These are phyloP conservation scores for Lodderomyces jiufengensis DNA, from an alignment of 1,139 yeast species.

Conservation along the genomic window DNA sequence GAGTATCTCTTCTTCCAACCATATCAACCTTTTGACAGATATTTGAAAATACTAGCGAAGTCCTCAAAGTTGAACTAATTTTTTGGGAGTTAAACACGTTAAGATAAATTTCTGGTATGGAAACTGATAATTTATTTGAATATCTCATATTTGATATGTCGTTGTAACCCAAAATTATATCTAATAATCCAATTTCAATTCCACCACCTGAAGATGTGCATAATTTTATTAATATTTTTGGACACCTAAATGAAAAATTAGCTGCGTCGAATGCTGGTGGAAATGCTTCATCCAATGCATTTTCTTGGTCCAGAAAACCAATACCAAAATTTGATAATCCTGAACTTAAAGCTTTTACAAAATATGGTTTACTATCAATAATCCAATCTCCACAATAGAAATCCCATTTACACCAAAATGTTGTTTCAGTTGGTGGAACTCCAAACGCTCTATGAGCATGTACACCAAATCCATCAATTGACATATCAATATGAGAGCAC, in stretches of 20 bases:
- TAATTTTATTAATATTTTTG: conserved; percentile 25
- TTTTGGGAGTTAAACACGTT: conserved; percentile 23
- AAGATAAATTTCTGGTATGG: conserved; percentile 44
- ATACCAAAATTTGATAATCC: conserved; percentile 50
- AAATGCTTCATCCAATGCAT: conserved; percentile 56
- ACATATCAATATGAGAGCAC: conserved; percentile 26
- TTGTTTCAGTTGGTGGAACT: conserved; percentile 80
- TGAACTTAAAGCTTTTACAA: conserved; percentile 44
- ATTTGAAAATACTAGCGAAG: conserved; percentile 57
- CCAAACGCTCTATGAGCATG: conserved; percentile 95
- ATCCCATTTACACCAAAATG: conserved; percentile 90
- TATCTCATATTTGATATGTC: conserved; percentile 72
- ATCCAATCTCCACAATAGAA: conserved; percentile 59
- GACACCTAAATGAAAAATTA: conserved; percentile 49
- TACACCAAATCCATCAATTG: conserved; percentile 58
- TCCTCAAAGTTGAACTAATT: conserved; percentile 36
- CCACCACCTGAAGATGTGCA: conserved; percentile 15
- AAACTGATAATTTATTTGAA: conserved; percentile 50
- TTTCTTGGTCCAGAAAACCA: conserved; percentile 72
- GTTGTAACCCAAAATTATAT: conserved; percentile 48
- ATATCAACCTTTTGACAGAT: conserved; percentile 56
- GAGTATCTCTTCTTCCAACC: conserved; percentile 44
- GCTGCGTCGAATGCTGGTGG: conserved; percentile 68
- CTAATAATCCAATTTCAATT: conserved; percentile 26
- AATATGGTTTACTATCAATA: conserved; percentile 50